Conservation (phyloP, 2,329 filamentous ascomycete genomes). For the Coniochaeta sp. region DNA sequence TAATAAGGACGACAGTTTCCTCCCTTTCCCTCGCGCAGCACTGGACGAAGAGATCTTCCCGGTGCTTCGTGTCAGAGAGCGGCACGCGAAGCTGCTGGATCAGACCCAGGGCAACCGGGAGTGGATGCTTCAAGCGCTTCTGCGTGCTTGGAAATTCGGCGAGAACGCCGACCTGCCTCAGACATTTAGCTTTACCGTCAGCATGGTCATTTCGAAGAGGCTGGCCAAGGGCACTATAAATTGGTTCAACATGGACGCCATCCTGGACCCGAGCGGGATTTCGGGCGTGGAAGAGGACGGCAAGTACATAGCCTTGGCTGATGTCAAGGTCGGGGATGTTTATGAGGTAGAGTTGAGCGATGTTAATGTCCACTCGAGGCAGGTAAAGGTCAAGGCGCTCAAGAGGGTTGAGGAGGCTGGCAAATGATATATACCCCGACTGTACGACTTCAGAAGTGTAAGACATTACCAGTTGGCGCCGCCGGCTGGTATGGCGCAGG, state of each 20-base stretch:
- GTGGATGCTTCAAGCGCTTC: slow-evolving; percentile 53
- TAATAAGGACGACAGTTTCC: slow-evolving; percentile 20
- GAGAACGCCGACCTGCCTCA: slow-evolving; percentile 34
- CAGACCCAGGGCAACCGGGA: slow-evolving; percentile 33
- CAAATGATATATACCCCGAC: background rate
- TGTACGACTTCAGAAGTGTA: background rate
- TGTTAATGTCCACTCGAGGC: slow-evolving; percentile 40
- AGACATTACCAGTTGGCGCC: background rate
- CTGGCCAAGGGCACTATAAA: slow-evolving; percentile 34
- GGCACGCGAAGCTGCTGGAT: slow-evolving; percentile 35
- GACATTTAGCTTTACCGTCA: slow-evolving; percentile 40
- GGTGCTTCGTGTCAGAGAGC: slow-evolving; percentile 44
- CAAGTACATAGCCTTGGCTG: slow-evolving; percentile 22
- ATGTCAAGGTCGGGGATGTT: slow-evolving; percentile 41
- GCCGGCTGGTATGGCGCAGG: background rate
- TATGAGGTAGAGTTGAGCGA: slow-evolving; percentile 48
- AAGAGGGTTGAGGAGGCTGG: slow-evolving; percentile 14
- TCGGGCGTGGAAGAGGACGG: slow-evolving; percentile 18
- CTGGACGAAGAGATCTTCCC: slow-evolving; percentile 38
- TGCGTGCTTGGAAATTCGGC: slow-evolving; percentile 50
- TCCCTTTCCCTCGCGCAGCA: slow-evolving; percentile 35
- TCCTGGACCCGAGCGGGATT: slow-evolving; percentile 30
- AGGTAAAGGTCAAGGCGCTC: slow-evolving; percentile 38
- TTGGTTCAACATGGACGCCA: slow-evolving; percentile 40
- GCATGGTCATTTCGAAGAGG: slow-evolving; percentile 21